Conservation (phyloP, 495 filamentous ascomycete species). For the Terfezia boudieri region DNA sequence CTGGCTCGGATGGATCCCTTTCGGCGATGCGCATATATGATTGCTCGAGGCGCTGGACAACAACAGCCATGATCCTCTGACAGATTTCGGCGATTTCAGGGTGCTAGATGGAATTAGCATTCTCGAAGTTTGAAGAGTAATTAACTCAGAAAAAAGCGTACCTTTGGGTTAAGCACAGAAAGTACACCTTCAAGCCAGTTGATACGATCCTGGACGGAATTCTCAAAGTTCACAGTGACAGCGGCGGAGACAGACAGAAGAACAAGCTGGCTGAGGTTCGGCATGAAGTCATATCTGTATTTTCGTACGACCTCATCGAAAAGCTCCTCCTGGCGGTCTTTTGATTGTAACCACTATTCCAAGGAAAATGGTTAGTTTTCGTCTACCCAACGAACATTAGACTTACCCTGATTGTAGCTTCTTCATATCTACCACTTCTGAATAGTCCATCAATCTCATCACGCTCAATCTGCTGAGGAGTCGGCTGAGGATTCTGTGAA, state of each 20-base stretch:
- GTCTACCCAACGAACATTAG: background rate
- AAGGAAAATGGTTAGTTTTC: slow-evolving; percentile 17
- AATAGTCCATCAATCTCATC: slow-evolving; percentile 42
- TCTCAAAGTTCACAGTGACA: slow-evolving; percentile 46
- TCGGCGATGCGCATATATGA: slow-evolving; percentile 47
- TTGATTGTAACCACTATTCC: slow-evolving; percentile 63
- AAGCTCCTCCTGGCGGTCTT: slow-evolving; percentile 41
- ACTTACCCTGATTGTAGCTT: slow-evolving; percentile 41
- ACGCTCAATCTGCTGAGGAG: slow-evolving; percentile 42
- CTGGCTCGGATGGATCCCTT: slow-evolving; percentile 34
- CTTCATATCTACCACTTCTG: slow-evolving; percentile 42
- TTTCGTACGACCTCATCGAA: slow-evolving; percentile 64
- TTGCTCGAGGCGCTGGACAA: slow-evolving; percentile 46
- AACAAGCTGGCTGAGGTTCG: slow-evolving; percentile 50
- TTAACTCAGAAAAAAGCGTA: slow-evolving; percentile 20
- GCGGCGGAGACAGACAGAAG: slow-evolving; percentile 65
- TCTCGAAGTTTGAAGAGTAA: slow-evolving; percentile 3
- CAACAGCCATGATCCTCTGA: slow-evolving; percentile 46
- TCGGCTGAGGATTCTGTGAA: slow-evolving; percentile 22
- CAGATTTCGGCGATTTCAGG: slow-evolving; percentile 51
- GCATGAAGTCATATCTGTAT: slow-evolving; percentile 47
- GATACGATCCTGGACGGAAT: slow-evolving; percentile 43
- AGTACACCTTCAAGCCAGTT: slow-evolving; percentile 59
- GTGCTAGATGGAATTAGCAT: slow-evolving; percentile 30
- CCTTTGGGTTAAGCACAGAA: slow-evolving; percentile 23